A percentile compares a stretch with the other conserved stretches of the same genome.
Conservation (phyloP, 257 asterid genomes). For the Ligustrum vulgare region DNA sequence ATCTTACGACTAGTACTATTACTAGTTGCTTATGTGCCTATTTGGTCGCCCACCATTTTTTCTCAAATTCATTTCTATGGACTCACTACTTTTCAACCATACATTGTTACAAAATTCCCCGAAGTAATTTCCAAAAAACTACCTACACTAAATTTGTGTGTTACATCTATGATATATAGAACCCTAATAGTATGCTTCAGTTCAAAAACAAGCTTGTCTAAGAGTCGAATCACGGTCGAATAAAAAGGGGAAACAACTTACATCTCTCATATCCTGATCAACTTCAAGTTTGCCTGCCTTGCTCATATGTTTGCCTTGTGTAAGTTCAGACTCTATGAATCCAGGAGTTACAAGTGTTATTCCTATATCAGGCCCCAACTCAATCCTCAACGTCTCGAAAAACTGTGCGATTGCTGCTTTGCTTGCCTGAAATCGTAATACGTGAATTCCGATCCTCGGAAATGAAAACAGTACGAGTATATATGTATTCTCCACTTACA, state of each 20-base stretch:
- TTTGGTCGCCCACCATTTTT: too few relatives aligned
- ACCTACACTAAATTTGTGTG: neutral
- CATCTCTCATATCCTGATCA: slow-evolving; percentile 66
- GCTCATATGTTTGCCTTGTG: slow-evolving; percentile 55
- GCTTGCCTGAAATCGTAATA: slow-evolving; percentile 47
- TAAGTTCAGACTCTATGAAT: slow-evolving; percentile 58
- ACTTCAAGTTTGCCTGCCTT: slow-evolving; percentile 46
- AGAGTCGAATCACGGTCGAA: neutral
- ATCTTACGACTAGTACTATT: neutral
- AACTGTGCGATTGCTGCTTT: slow-evolving; percentile 71
- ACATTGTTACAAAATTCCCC: too few relatives aligned
- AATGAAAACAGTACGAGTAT: neutral
- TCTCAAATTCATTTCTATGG: too few relatives aligned
- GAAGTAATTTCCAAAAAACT: too few relatives aligned
- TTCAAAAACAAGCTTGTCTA: neutral
- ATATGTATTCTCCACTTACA: slow-evolving; percentile 25
- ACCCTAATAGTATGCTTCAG: neutral
- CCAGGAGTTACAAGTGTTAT: slow-evolving; percentile 68
- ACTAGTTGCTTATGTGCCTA: neutral
- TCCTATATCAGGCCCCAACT: slow-evolving; percentile 63
- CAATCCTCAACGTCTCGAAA: slow-evolving; percentile 71
- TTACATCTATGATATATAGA: neutral
- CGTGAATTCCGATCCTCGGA: neutral
- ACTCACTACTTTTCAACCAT: too few relatives aligned
- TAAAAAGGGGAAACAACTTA: slow-evolving; percentile 25